Percentiles rank a stretch among this genome's conserved stretches.
phyloP scores from a whole-genome alignment of 116 monocot species.

The Dioscorea cayenensis region DNA sequence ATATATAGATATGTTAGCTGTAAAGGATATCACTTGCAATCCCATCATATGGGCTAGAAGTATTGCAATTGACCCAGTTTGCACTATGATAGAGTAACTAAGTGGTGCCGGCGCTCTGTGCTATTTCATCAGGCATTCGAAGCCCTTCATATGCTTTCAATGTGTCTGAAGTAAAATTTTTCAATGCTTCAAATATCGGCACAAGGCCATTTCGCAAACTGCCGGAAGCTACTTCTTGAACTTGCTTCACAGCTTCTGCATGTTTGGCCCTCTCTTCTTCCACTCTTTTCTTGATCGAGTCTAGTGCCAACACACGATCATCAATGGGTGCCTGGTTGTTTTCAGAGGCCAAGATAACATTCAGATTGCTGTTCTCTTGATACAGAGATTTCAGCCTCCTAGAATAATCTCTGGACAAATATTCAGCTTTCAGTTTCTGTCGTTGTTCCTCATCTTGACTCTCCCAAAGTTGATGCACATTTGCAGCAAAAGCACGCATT shows the following conservation, averaged over 20 bases:
- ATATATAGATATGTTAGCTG: not conserved
- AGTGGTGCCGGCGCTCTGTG: not conserved
- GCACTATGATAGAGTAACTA: not conserved
- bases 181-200: conserved; percentile 60
- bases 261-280: conserved; percentile 59
- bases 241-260: conserved; percentile 25
- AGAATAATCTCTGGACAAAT: conserved; percentile 41
- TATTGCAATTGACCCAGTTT: not conserved
- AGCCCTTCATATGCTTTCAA: conserved; percentile 44
- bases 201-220: conserved; percentile 44
- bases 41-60: not conserved
- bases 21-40: not conserved
- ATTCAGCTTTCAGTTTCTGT: conserved; percentile 36
- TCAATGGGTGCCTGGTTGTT: conserved; percentile 10
- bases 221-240: conserved; percentile 29
- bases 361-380: conserved; percentile 23
- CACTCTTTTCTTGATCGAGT: conserved; percentile 44
- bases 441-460: conserved; percentile 42
- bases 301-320: conserved; percentile 17
- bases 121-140: conserved; percentile 25
- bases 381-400: conserved; percentile 31
- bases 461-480: conserved; percentile 35
- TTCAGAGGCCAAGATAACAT: conserved; percentile 21
- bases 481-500: conserved; percentile 33
- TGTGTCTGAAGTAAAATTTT: conserved; percentile 29